Base-by-base conservation (phyloP, 1,139 yeast genomes). In the Scheffersomyces cryptocercus region DNA sequence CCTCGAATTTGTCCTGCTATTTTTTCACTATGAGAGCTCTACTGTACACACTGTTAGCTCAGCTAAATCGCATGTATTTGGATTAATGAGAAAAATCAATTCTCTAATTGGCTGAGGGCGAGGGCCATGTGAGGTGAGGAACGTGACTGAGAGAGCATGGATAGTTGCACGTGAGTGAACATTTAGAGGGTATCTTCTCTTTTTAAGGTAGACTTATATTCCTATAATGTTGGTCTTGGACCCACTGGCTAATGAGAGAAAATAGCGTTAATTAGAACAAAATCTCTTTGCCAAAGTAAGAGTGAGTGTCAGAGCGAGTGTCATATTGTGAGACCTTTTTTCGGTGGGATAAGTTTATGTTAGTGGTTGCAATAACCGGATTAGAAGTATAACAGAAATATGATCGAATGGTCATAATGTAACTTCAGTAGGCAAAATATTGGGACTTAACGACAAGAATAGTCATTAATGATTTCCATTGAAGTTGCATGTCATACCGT, bases 31-130 rank as follows among this genome's bases (percentile, higher is more conserved):
- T 11, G 26, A 20, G 26, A 20, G 26, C 26, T 3, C 26, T 20
- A 20, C 26, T 20, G 26, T 20, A 20, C 26, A 20, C 26, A 20
- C 26, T 20, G 26, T 20, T 20, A 20, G 26, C 26, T 20, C 26
- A 20, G 26, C 26, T 20, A 20, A 20, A 20, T 20, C 26, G 26
- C 26, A 20, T 20, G 26, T 5, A 20, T 15, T 10, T 31, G 35
- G 35, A 15, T 24, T 36, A 52, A 57, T 56, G 61, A 49, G 66
- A 62, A 62, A 61, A 61, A 53, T 48, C 58, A 46, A 34, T 42
- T 37, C 41, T 57, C 52, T 57, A 46, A 64, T 64, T 64, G 69
- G 68, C 50, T 58, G 59, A 45, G 36, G 31, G 16, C 26, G n/a
- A 14, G 16, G 15, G 12, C 7, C 29, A 14, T 28, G 36, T 16